A percentile compares a stretch with the other conserved stretches of the same genome.
These are phyloP conservation scores for Cladophialophora carrionii DNA, from an alignment of 2,329 filamentous ascomycete genomes.

Conservation along the genomic window DNA sequence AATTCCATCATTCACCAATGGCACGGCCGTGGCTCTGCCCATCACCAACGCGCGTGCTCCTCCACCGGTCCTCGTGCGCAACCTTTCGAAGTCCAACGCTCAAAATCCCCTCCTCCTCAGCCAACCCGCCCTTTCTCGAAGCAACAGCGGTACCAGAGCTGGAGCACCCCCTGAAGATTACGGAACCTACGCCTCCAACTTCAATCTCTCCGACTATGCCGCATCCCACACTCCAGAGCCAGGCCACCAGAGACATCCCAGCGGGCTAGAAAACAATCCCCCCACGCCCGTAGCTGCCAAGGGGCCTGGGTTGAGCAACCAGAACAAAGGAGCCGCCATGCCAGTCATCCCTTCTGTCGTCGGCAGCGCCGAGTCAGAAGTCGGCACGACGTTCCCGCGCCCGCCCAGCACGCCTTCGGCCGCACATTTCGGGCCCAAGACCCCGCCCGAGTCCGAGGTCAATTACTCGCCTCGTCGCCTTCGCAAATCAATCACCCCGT, in stretches of 20 bases:
- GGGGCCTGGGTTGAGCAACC: background rate
- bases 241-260: constrained; percentile 16
- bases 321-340: background rate
- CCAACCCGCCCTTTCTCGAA: constrained; percentile 3
- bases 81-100: background rate
- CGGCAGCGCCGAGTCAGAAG: background rate
- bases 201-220: constrained; percentile 1
- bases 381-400: constrained; percentile 9
- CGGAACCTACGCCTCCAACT: constrained; percentile 2
- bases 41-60: constrained; percentile 6
- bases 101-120: background rate
- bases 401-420: constrained; percentile 13
- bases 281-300: constrained; percentile 11
- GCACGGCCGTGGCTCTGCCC: constrained; percentile 1
- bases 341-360: constrained; percentile 1
- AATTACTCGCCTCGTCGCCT: constrained; percentile 12
- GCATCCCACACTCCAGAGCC: background rate
- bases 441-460: constrained; percentile 16
- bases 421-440: constrained; percentile 15
- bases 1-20: background rate
- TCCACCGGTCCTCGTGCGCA: constrained; percentile 11
- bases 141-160: background rate
- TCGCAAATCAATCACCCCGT: constrained; percentile 30
- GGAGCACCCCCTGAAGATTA: background rate
- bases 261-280: constrained; percentile 23